Conservation (phyloP, 2,329 filamentous ascomycete species). For the Aspergillus jensenii region DNA sequence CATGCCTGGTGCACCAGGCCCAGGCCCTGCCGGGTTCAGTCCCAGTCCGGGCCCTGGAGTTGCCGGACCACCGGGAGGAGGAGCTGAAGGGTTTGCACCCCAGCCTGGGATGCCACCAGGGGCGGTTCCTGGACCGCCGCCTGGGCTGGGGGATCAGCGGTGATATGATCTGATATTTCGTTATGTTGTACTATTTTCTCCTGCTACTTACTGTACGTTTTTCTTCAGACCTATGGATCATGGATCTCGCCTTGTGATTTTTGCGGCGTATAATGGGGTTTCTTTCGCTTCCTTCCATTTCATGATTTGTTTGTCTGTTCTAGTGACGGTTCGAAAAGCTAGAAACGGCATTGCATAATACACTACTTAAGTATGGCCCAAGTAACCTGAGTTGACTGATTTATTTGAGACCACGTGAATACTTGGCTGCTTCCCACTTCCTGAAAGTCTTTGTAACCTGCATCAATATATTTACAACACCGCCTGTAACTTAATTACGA, state of each 20-base stretch:
- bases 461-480: not conserved
- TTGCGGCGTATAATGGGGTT: conserved; percentile 19
- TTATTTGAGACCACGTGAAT: not conserved
- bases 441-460: not conserved
- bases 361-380: not conserved
- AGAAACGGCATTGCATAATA: not conserved
- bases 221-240: not conserved
- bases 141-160: conserved; percentile 31
- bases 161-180: conserved; percentile 6
- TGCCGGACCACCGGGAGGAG: conserved; percentile 31
- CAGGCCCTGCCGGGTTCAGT: conserved; percentile 20
- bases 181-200: not conserved
- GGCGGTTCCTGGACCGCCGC: conserved; percentile 24
- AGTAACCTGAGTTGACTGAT: not conserved
- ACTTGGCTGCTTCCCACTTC: not conserved
- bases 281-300: conserved; percentile 4
- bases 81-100: conserved; percentile 28
- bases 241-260: not conserved
- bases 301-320: not conserved
- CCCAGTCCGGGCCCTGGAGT: conserved; percentile 29
- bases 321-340: not conserved
- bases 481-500: no score
- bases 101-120: conserved; percentile 27
- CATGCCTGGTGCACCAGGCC: conserved; percentile 26
- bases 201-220: not conserved